Evolutionary conservation across 1,284 basidiomycete genomes (phyloP).

Genomic region (Ganoderma meredithae): DNA sequence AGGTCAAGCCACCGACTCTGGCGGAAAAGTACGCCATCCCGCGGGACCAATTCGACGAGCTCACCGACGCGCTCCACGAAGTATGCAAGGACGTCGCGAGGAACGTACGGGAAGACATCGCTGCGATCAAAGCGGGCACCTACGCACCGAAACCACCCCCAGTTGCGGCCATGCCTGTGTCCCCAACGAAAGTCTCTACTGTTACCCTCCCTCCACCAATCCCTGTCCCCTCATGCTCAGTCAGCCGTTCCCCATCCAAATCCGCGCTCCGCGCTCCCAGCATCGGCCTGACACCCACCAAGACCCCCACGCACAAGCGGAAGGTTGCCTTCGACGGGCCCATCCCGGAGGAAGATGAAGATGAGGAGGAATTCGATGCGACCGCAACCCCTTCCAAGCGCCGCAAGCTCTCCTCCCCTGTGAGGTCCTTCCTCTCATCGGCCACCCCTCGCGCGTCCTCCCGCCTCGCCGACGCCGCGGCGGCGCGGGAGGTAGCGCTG

Average conservation of each 20-base stretch:
- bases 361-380: slow-evolving; percentile 30
- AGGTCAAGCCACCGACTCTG: slow-evolving; percentile 21
- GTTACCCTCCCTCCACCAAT: not conserved
- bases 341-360: slow-evolving; percentile 32
- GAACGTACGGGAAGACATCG: slow-evolving; percentile 23
- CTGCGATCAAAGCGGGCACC: slow-evolving; percentile 19
- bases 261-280: slow-evolving; percentile 33
- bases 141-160: slow-evolving; percentile 1
- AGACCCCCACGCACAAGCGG: slow-evolving; percentile 40
- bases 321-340: slow-evolving; percentile 39
- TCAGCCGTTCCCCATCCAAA: slow-evolving; percentile 35
- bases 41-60: slow-evolving; percentile 33
- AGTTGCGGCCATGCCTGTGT: not conserved
- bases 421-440: slow-evolving; percentile 16
- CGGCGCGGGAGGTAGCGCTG: slow-evolving; percentile 3
- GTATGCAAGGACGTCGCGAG: slow-evolving; percentile 29
- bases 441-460: slow-evolving; percentile 23
- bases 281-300: slow-evolving; percentile 32
- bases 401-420: slow-evolving; percentile 31
- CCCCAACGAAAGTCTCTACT: slow-evolving; percentile 9
- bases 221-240: slow-evolving; percentile 15
- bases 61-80: slow-evolving; percentile 31
- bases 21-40: slow-evolving; percentile 25
- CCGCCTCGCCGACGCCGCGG: slow-evolving; percentile 20
- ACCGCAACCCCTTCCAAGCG: slow-evolving; percentile 39